Conservation (phyloP, 768 basidiomycete species). For the Neoboletus brunneissimus region DNA sequence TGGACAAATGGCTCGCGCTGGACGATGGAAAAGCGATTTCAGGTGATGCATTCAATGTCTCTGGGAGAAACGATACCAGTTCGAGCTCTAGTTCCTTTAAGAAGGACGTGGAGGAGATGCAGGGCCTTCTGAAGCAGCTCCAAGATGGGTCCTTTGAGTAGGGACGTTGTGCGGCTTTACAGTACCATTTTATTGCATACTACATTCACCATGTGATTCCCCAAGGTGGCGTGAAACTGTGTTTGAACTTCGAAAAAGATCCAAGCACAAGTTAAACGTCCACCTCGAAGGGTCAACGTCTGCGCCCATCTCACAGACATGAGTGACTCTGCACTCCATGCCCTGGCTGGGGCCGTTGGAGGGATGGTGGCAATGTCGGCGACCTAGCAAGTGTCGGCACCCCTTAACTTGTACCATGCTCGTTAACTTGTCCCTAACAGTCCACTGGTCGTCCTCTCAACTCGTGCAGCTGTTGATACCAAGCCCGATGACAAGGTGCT, state of each 20-base stretch:
- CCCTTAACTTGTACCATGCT: not conserved
- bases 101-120: slow-evolving; percentile 72
- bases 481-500: slow-evolving; percentile 72
- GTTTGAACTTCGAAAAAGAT: not conserved
- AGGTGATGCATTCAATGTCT: slow-evolving; percentile 51
- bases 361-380: slow-evolving; percentile 90
- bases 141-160: slow-evolving; percentile 29
- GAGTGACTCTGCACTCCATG: slow-evolving; percentile 82
- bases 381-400: slow-evolving; percentile 61
- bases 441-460: slow-evolving; percentile 89
- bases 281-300: not conserved
- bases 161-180: not conserved
- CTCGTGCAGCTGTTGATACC: slow-evolving; percentile 87
- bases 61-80: slow-evolving; percentile 36
- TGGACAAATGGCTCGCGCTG: slow-evolving; percentile 72
- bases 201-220: slow-evolving; percentile 17
- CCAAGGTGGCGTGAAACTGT: not conserved
- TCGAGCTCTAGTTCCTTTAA: slow-evolving; percentile 58
- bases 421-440: slow-evolving; percentile 38
- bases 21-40: slow-evolving; percentile 69
- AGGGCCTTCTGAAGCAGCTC: slow-evolving; percentile 51
- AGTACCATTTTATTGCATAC: not conserved
- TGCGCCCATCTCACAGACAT: slow-evolving; percentile 29
- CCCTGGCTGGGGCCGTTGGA: slow-evolving; percentile 85
- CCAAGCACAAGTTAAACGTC: not conserved